phyloP scores from a whole-genome alignment of 495 filamentous ascomycete genomes.

The Tuber melanosporum region DNA sequence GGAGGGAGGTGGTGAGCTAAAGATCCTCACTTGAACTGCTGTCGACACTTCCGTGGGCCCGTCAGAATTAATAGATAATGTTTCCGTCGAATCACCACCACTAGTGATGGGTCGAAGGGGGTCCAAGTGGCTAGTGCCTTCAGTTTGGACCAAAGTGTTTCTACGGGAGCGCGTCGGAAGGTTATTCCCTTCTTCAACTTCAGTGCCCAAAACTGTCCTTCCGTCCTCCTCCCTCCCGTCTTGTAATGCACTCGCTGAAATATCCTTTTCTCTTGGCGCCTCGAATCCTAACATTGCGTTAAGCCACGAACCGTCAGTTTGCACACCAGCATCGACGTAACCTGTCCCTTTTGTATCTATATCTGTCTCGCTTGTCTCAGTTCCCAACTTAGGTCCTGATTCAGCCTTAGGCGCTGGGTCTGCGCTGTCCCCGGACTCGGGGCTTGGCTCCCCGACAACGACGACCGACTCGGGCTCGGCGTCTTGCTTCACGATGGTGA shows the following conservation, averaged over 20 bases:
- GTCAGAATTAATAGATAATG: neutral
- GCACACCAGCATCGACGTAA: neutral
- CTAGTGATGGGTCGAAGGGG: neutral
- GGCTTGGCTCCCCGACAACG: neutral
- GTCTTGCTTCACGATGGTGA: neutral
- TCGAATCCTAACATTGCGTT: neutral
- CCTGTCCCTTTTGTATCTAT: neutral
- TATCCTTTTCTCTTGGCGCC: neutral
- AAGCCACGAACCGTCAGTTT: conserved; percentile 1
- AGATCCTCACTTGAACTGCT: neutral
- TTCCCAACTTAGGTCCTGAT: neutral
- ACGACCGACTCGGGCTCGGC: neutral
- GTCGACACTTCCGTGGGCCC: conserved; percentile 1
- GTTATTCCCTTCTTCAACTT: neutral
- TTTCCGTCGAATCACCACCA: neutral
- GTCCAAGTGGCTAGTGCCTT: neutral
- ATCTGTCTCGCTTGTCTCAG: neutral
- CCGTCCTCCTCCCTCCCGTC: neutral
- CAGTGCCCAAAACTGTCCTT: neutral
- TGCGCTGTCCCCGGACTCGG: neutral
- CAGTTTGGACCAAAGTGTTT: conserved; percentile 2
- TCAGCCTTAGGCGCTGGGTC: neutral
- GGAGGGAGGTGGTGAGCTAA: neutral
- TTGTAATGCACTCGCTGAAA: neutral
- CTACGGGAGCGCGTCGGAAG: neutral